These are phyloP conservation scores for Spathaspora arborariae DNA, from an alignment of 805 yeast species.

Conservation along the genomic window DNA sequence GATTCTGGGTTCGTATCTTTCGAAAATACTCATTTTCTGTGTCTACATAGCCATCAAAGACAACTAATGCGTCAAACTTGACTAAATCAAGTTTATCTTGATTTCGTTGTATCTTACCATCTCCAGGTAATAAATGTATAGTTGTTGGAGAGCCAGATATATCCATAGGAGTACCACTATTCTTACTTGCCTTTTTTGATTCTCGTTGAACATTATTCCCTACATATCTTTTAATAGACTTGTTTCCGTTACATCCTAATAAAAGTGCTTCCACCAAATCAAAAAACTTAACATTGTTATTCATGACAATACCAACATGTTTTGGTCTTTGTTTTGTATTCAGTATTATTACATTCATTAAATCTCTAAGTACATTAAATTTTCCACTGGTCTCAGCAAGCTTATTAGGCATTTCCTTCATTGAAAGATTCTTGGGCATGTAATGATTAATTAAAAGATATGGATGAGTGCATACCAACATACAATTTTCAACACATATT, in stretches of 20 bases:
- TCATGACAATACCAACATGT: conserved; percentile 66
- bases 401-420: conserved; percentile 67
- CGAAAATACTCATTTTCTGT: conserved; percentile 28
- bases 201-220: conserved; percentile 60
- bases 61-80: conserved; percentile 56
- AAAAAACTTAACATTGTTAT: conserved; percentile 58
- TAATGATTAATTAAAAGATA: conserved; percentile 78
- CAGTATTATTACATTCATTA: conserved; percentile 51
- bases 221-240: conserved; percentile 51
- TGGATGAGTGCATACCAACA: conserved; percentile 85
- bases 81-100: conserved; percentile 20
- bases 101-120: conserved; percentile 21
- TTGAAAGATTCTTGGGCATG: conserved; percentile 73
- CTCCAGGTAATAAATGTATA: conserved; percentile 44
- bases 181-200: conserved; percentile 13
- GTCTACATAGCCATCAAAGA: conserved; percentile 61
- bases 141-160: conserved; percentile 9
- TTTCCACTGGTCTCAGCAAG: conserved; percentile 81
- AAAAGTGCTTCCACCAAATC: conserved; percentile 73
- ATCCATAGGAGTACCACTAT: conserved; percentile 3
- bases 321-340: conserved; percentile 26
- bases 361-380: conserved; percentile 63
- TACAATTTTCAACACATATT: conserved; percentile 71
- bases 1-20: conserved; percentile 26
- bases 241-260: conserved; percentile 49